Evolutionary conservation across 1,284 basidiomycete species (phyloP).

Genomic region (Rhodotorula sp.): DNA sequence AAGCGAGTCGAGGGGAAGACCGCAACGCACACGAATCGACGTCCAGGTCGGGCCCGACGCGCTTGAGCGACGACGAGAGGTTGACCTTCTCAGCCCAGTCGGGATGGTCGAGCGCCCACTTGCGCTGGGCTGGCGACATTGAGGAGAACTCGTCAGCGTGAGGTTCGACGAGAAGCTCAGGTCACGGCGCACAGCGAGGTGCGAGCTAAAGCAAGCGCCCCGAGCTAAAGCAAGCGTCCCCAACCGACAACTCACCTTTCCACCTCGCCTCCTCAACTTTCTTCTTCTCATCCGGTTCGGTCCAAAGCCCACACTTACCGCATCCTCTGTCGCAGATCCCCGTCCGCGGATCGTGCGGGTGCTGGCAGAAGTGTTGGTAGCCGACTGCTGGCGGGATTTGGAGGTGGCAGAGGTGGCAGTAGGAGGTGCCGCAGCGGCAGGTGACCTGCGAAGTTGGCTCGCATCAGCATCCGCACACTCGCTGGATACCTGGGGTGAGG

Average conservation of each 20-base stretch:
- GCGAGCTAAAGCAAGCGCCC: not conserved
- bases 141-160: too few species aligned
- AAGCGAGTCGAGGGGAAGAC: not conserved
- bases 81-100: constrained; percentile 16
- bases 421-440: constrained; percentile 26
- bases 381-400: constrained; percentile 11
- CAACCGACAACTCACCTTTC: not conserved
- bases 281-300: constrained; percentile 8
- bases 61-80: not conserved
- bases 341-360: constrained; percentile 4
- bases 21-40: not conserved
- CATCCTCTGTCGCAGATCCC: not conserved
- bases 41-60: not conserved
- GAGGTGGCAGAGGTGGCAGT: constrained; percentile 26
- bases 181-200: not conserved
- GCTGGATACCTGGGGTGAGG: not conserved
- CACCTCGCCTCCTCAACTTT: not conserved
- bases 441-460: constrained; percentile 8
- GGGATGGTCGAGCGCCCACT: constrained; percentile 5
- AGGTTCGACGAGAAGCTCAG: accelerated
- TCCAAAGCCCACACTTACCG: constrained; percentile 19
- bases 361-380: constrained; percentile 35
- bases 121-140: not conserved
- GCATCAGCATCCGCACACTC: not conserved
- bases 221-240: not conserved